Evolutionary conservation across 2,329 filamentous ascomycete genomes (phyloP).

Genomic region (Pseudogymnoascus verrucosus): DNA sequence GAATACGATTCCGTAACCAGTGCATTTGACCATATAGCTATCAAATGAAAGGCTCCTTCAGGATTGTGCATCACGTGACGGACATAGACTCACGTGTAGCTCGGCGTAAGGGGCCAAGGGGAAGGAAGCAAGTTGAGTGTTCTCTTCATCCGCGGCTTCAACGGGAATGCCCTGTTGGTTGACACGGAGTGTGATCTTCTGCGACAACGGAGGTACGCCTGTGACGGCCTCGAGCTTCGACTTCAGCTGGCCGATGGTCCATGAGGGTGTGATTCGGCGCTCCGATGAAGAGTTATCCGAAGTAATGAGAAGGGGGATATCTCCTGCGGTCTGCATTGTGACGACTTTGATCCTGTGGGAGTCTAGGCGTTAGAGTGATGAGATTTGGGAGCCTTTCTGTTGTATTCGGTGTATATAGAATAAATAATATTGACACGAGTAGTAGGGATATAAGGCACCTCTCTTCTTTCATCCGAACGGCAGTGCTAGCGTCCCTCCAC

Average conservation of each 20-base stretch:
- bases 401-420: neutral
- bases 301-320: constrained; percentile 66
- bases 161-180: constrained; percentile 56
- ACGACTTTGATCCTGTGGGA: constrained; percentile 3
- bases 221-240: constrained; percentile 86
- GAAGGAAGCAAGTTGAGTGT: constrained; percentile 54
- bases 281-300: constrained; percentile 77
- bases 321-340: constrained; percentile 46
- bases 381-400: neutral
- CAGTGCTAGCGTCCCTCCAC: neutral
- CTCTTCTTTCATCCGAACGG: constrained; percentile 2
- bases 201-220: constrained; percentile 73
- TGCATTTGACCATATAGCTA: neutral
- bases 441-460: constrained; percentile 1
- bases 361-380: neutral
- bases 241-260: constrained; percentile 80
- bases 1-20: neutral
- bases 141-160: constrained; percentile 66
- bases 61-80: neutral
- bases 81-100: constrained; percentile 58
- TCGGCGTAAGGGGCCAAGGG: constrained; percentile 68
- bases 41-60: neutral
- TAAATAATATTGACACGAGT: neutral
- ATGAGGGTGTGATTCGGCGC: constrained; percentile 84
- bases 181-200: constrained; percentile 66